Conservation (phyloP, 2,329 filamentous ascomycete species). For the Nigrospora oryzae region DNA sequence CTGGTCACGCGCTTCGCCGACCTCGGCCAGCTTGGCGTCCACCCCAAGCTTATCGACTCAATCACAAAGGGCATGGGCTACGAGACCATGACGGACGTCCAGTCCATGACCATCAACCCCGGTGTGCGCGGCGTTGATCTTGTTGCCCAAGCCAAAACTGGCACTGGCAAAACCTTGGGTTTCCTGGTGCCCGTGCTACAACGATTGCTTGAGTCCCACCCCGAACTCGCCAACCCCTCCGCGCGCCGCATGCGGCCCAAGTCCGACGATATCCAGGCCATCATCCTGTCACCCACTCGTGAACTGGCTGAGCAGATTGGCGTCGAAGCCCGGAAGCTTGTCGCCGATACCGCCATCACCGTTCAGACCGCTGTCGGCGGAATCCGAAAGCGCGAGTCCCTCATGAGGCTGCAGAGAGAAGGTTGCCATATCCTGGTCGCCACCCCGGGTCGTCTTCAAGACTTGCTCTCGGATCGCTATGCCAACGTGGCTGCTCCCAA, state of each 20-base stretch:
- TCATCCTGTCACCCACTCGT: conserved; percentile 71
- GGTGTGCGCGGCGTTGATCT: conserved; percentile 75
- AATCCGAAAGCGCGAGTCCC: conserved; percentile 64
- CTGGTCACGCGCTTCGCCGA: conserved; percentile 33
- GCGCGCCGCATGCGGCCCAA: conserved; percentile 23
- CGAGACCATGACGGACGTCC: conserved; percentile 85
- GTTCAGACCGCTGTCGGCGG: conserved; percentile 82
- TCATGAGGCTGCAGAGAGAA: conserved; percentile 58
- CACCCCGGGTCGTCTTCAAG: conserved; percentile 80
- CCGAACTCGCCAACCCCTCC: conserved; percentile 43
- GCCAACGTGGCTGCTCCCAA: conserved; percentile 63
- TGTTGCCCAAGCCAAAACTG: conserved; percentile 90
- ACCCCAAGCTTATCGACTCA: conserved; percentile 55
- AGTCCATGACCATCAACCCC: conserved; percentile 72
- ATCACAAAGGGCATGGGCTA: conserved; percentile 69
- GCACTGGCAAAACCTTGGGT: conserved; percentile 92
- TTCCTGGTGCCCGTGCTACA: conserved; percentile 85
- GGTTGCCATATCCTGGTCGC: conserved; percentile 88
- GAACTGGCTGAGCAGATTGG: conserved; percentile 77
- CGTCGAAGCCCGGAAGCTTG: conserved; percentile 66
- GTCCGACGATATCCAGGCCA: conserved; percentile 55
- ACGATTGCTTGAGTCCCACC: conserved; percentile 60
- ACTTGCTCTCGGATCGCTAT: conserved; percentile 62
- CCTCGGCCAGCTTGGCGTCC: conserved; percentile 40
- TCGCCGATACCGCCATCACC: conserved; percentile 54